These are phyloP conservation scores for sunflower (Helianthus annuus) DNA, from an alignment of 129 eudicot species.

Conservation along the genomic window DNA sequence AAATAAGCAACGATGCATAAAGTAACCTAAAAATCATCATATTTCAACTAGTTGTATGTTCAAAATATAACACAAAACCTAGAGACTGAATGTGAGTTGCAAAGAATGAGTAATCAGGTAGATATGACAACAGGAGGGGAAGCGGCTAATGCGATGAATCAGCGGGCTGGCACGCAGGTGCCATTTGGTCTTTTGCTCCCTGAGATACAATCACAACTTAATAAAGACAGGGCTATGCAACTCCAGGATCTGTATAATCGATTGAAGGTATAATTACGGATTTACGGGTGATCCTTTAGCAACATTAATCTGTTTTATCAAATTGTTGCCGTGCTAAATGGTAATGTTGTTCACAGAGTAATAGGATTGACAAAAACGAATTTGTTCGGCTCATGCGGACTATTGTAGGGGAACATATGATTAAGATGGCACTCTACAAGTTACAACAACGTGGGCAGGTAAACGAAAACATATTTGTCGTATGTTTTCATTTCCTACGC, in stretches of 20 bases:
- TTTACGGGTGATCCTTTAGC: slow-evolving; percentile 11
- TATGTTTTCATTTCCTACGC: not conserved
- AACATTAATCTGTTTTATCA: not conserved
- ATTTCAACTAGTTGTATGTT: too few relatives aligned
- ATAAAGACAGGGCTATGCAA: slow-evolving; percentile 84
- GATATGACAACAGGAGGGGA: slow-evolving; percentile 42
- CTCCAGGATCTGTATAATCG: slow-evolving; percentile 62
- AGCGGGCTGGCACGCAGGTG: slow-evolving; percentile 48
- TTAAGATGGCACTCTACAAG: slow-evolving; percentile 71
- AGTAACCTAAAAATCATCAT: too few relatives aligned
- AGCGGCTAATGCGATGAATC: slow-evolving; percentile 44
- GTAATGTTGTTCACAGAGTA: slow-evolving; percentile 50
- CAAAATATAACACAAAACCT: slow-evolving; percentile 41
- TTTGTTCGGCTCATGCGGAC: slow-evolving; percentile 73
- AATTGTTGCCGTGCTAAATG: not conserved
- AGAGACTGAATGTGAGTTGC: slow-evolving; percentile 37
- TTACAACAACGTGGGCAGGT: slow-evolving; percentile 73
- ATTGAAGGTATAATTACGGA: slow-evolving; percentile 49
- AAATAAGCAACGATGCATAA: not conserved
- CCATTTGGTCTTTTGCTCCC: slow-evolving; percentile 83
- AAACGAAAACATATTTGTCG: slow-evolving; percentile 14
- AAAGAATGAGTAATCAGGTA: slow-evolving; percentile 49
- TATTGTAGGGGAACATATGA: slow-evolving; percentile 93
- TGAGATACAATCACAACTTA: slow-evolving; percentile 78
- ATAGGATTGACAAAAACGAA: slow-evolving; percentile 65